phyloP scores from a whole-genome alignment of 768 basidiomycete genomes.

The Phanerodontia chrysosporium region DNA sequence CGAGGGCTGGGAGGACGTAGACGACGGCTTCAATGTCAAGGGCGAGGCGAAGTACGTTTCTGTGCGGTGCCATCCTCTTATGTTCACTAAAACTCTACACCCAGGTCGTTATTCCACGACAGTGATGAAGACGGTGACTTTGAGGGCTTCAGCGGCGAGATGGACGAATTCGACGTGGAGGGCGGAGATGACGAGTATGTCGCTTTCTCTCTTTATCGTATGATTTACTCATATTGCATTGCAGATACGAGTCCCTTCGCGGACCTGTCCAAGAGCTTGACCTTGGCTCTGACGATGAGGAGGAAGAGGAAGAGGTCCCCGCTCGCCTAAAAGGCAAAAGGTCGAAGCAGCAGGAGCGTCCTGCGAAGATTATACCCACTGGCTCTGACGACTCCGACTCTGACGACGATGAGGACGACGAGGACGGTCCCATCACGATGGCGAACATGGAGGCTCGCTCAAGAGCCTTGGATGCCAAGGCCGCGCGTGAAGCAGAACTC shows the following conservation, averaged over 20 bases:
- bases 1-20: constrained; percentile 63
- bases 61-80: constrained; percentile 1
- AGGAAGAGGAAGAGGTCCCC: constrained; percentile 30
- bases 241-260: constrained; percentile 47
- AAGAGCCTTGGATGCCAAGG: constrained; percentile 66
- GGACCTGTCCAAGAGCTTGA: constrained; percentile 58
- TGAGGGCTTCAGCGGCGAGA: constrained; percentile 35
- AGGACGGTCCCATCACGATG: constrained; percentile 60
- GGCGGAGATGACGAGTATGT: constrained; percentile 41
- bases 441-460: constrained; percentile 82
- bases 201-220: not conserved
- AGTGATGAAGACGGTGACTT: constrained; percentile 37
- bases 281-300: constrained; percentile 54
- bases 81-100: not conserved
- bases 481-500: constrained; percentile 62
- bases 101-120: constrained; percentile 43
- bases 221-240: constrained; percentile 4
- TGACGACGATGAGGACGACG: constrained; percentile 35
- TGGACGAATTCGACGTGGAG: constrained; percentile 49
- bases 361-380: constrained; percentile 46
- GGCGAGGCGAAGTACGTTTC: constrained; percentile 36
- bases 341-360: constrained; percentile 49
- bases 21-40: constrained; percentile 44
- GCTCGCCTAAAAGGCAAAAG: constrained; percentile 38
- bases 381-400: constrained; percentile 43